Conservation (phyloP, 371 early-diverging fungal genomes). For the Fennellomyces sp. region DNA sequence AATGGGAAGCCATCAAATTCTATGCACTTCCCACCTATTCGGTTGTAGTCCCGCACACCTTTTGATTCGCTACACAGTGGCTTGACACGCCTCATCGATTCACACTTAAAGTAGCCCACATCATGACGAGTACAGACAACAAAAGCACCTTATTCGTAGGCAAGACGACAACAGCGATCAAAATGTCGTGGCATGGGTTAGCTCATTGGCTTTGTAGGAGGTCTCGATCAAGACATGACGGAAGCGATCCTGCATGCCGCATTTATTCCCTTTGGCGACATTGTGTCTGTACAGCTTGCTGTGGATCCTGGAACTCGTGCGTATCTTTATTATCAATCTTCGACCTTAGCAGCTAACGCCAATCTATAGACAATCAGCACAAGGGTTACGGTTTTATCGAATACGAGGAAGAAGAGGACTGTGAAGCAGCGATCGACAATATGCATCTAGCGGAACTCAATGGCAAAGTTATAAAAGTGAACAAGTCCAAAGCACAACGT, state of each 20-base stretch:
- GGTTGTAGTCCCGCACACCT: too few relatives aligned
- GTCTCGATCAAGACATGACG: slow-evolving; percentile 82
- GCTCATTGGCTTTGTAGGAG: slow-evolving; percentile 52
- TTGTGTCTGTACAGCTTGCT: slow-evolving; percentile 86
- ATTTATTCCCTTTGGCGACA: slow-evolving; percentile 96
- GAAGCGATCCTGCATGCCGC: slow-evolving; percentile 82
- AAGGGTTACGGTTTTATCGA: slow-evolving; percentile 96
- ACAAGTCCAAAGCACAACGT: slow-evolving; percentile 76
- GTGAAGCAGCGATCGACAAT: slow-evolving; percentile 90
- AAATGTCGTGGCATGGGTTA: neutral
- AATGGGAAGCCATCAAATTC: too few relatives aligned
- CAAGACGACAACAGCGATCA: slow-evolving; percentile 7
- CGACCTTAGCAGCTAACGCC: too few relatives aligned
- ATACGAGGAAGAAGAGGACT: slow-evolving; percentile 86
- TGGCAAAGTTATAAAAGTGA: slow-evolving; percentile 90
- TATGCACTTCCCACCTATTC: too few relatives aligned
- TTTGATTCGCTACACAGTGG: too few relatives aligned
- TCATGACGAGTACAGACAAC: slow-evolving; percentile 12
- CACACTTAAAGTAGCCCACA: neutral
- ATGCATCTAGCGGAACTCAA: slow-evolving; percentile 90
- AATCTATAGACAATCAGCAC: slow-evolving; percentile 62
- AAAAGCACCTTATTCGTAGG: slow-evolving; percentile 51
- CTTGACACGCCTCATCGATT: too few relatives aligned
- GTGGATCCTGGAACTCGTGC: slow-evolving; percentile 75
- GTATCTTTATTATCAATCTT: slow-evolving; percentile 6